phyloP scores from a whole-genome alignment of 805 yeast species.

The Peterozyma toletana region DNA sequence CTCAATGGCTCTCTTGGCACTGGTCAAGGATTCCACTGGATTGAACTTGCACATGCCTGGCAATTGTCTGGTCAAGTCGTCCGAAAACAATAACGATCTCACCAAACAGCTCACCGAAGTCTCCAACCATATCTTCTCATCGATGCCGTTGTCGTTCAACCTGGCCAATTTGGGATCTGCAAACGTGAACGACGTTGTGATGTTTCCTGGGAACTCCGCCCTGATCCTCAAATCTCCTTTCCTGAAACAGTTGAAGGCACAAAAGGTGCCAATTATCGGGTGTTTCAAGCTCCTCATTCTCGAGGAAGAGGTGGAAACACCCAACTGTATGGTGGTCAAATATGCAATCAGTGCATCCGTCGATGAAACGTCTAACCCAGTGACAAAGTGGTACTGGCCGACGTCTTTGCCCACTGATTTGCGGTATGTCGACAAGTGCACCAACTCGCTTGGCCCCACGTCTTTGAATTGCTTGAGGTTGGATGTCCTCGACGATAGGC shows the following conservation, averaged over 20 bases:
- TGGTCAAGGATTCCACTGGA: conserved; percentile 25
- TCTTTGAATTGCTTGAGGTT: conserved; percentile 36
- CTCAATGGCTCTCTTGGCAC: conserved; percentile 27
- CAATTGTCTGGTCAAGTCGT: conserved; percentile 45
- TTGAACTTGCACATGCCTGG: conserved; percentile 53
- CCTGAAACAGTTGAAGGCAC: conserved; percentile 68
- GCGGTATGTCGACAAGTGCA: conserved; percentile 41
- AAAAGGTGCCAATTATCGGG: conserved; percentile 41
- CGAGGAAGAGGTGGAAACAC: not conserved
- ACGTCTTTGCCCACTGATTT: conserved; percentile 29
- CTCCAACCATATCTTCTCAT: conserved; percentile 47
- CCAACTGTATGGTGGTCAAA: conserved; percentile 33
- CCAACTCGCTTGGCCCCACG: conserved; percentile 73
- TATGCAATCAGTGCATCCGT: conserved; percentile 51
- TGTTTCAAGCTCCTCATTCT: conserved; percentile 18
- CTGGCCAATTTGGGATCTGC: conserved; percentile 46
- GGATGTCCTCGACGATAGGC: conserved; percentile 42
- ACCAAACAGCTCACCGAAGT: conserved; percentile 50
- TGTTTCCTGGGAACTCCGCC: conserved; percentile 41
- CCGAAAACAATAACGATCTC: conserved; percentile 44
- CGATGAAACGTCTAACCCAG: conserved; percentile 47
- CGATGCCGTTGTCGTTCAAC: conserved; percentile 43
- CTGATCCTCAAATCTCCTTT: conserved; percentile 68
- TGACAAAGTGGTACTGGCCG: conserved; percentile 47
- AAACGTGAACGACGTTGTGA: conserved; percentile 39